phyloP scores from a whole-genome alignment of 2,329 filamentous ascomycete genomes.

The Colletotrichum sp. region DNA sequence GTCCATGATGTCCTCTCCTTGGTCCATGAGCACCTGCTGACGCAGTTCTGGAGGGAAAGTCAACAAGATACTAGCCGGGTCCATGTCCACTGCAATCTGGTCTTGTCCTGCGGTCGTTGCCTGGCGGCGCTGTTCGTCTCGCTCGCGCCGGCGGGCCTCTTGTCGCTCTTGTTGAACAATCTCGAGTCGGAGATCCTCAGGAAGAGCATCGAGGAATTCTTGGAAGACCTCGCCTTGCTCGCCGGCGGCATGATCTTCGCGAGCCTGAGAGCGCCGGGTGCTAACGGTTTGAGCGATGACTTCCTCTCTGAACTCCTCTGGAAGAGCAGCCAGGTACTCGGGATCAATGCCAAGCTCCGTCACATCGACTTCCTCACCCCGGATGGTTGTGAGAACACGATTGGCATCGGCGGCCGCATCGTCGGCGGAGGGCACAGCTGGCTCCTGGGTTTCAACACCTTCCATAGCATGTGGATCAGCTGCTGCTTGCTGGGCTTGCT shows the following conservation, averaged over 20 bases:
- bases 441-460: conserved; percentile 66
- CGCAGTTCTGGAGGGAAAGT: conserved; percentile 86
- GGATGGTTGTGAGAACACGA: conserved; percentile 81
- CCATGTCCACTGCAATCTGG: conserved; percentile 72
- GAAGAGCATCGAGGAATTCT: conserved; percentile 92
- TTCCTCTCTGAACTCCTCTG: conserved; percentile 94
- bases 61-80: conserved; percentile 88
- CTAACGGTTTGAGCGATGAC: conserved; percentile 92
- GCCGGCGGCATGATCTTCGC: conserved; percentile 69
- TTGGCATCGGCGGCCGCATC: conserved; percentile 33
- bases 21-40: conserved; percentile 87
- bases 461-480: conserved; percentile 70
- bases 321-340: conserved; percentile 95
- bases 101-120: conserved; percentile 60
- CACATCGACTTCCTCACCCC: conserved; percentile 88
- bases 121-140: conserved; percentile 78
- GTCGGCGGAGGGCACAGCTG: conserved; percentile 33
- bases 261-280: conserved; percentile 78
- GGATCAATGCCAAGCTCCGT: conserved; percentile 93
- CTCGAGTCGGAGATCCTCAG: conserved; percentile 87
- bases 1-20: conserved; percentile 85
- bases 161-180: conserved; percentile 88
- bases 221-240: conserved; percentile 85
- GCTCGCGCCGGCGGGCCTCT: conserved; percentile 86
- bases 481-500: conserved; percentile 23